Evolutionary conservation across 768 basidiomycete species (phyloP), one percentile per base, ranked within the genome.

Genomic region (Lentinula detonsa): DNA sequence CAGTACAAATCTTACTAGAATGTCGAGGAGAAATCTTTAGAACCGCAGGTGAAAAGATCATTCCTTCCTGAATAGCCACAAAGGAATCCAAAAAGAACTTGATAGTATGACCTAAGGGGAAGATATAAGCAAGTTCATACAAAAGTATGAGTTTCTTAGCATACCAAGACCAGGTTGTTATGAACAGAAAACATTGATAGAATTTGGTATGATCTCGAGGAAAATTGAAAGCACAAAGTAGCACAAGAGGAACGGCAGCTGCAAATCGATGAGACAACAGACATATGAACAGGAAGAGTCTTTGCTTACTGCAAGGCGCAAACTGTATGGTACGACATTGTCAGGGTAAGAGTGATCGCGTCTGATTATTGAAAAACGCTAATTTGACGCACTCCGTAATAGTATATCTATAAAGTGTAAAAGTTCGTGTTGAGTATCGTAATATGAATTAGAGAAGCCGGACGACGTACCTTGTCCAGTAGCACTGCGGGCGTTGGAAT

Each of bases 41-140:
- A 52, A 21, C 59, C 59, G 16, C 59, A 60, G 21, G 59, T 60
- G 50, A 60, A 60, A 4, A 60, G 15, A 34, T 60, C 11, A 23
- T 37, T 51, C 15, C 23, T 28, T 21, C 50, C 50, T 9, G 49
- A 35, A 52, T 52, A 60, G 6, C 59, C 59, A 42, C 59, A 60
- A n/a, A 60, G 40, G 40, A 21, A 60, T 1, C 59, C 59, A n/a
- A 60, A 60, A n/a, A 60, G 39, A 33, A 60, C 59, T 60, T 60
- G 59, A 42, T 60, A 60, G 50, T 18, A 60, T 60, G 59, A 60
- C 59, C 59, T 60, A 23, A 34, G 35, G 5, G 34, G 9, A 13
- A 11, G 31, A 8, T 13, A 39, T 18, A 28, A 40, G 59, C 48
- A 45, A 34, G 34, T 9, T 15, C 7, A 3, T 7, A 7, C 16